Base-by-base conservation (phyloP, 257 asterid genomes). In the Thymus mandschuricus region DNA sequence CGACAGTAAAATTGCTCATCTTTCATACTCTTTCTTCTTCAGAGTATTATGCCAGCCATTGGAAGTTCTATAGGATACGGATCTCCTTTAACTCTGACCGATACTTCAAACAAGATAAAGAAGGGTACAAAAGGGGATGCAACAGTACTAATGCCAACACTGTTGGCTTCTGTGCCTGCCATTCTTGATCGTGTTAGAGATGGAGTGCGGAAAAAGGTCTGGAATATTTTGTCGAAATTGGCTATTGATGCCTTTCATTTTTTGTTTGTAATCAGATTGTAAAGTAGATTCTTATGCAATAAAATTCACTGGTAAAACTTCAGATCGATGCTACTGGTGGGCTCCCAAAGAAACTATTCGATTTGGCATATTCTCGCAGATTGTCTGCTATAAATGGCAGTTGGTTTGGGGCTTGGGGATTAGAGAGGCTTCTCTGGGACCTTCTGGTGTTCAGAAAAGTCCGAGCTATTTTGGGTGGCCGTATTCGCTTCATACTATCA, bases 401-500 rank as follows among this genome's bases (percentile, higher is more conserved):
- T 85, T 92, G 99, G 99, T 83, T 89, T 76, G 98, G 99, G 33
- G 98, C 97, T 30, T 92, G 99, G 99, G 99, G 98, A 70, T 63
- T 95, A 72, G 99, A 95, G 87, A 89, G 82, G 81, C 69, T 83
- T 48, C 69, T 95, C 1, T 95, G 99, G 99, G 84, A 88, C 80
- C 58, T 92, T 77, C 78, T 95, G 66, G 97, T 95, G 76, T 95
- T 95, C 55, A 88, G 85, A 70, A 95, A 95, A 82, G 83, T 95
- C 72, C 85, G 79, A 85, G 99, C 99, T 41, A 85, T 92, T 89
- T 85, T 95, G 86, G 99, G 98, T 62, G 97, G 99, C 40, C 89
- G 79, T 70, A 84, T 92, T 48, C 99, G 99, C 70, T 95, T 92
- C 81, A 84, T 95, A 71, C 81, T 95, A 33, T 95, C 96, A 66